Percentiles rank a stretch among this genome's conserved stretches.
Evolutionary conservation across 306 rosid genomes (phyloP).

Genomic region (Vigna reflexopilosa): DNA sequence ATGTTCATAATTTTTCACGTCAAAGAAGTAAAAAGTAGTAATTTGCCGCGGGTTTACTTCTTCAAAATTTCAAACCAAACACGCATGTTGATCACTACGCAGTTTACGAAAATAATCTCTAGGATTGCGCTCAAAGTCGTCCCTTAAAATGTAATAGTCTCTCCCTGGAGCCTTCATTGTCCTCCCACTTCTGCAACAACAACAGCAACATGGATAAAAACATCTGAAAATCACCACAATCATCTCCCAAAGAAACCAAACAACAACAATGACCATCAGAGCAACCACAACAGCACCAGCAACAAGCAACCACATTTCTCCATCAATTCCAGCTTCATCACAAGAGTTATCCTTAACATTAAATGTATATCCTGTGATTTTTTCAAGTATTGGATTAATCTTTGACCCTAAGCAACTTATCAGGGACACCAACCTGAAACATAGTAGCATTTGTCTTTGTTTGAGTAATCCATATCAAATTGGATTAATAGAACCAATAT

Average conservation of each 20-base stretch:
- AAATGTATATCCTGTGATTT: neutral
- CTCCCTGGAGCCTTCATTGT: constrained; percentile 48
- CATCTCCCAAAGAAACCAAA: neutral
- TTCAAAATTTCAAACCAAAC: neutral
- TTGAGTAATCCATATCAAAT: too few species aligned
- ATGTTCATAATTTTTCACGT: too few species aligned
- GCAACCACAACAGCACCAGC: neutral
- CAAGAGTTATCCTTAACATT: neutral
- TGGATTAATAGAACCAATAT: too few species aligned
- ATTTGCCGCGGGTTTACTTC: neutral
- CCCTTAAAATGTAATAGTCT: constrained; percentile 7
- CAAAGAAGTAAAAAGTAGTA: neutral
- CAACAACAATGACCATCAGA: neutral
- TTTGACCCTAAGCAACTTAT: neutral
- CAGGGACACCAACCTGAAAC: neutral
- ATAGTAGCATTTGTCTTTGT: neutral
- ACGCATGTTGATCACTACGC: neutral
- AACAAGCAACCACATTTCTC: neutral
- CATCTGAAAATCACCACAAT: neutral
- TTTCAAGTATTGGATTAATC: neutral
- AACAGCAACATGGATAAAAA: too few species aligned
- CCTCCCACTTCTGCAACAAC: neutral
- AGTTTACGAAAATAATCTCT: constrained; percentile 33
- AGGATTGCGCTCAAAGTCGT: constrained; percentile 43
- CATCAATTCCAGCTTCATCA: neutral